A percentile compares a stretch with the other conserved stretches of the same genome.
These are phyloP conservation scores for Colletotrichum paranaense DNA, from an alignment of 2,329 filamentous ascomycete species.

Conservation along the genomic window DNA sequence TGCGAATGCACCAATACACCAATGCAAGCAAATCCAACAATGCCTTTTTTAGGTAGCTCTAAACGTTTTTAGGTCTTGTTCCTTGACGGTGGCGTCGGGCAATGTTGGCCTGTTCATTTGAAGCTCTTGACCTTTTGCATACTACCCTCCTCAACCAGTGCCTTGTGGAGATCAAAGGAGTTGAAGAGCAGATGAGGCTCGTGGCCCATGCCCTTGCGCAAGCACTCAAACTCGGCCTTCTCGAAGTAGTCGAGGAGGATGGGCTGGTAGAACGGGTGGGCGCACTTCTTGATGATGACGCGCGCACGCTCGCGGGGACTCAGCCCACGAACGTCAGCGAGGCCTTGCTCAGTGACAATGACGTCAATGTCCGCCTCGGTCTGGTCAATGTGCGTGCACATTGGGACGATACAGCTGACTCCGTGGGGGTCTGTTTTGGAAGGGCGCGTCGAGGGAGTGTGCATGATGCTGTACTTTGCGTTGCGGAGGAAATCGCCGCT, in stretches of 20 bases:
- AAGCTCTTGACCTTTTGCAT: conserved; percentile 84
- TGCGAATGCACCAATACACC: conserved; percentile 8
- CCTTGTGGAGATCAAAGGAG: conserved; percentile 89
- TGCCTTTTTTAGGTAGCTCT: not conserved
- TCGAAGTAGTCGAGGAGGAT: conserved; percentile 87
- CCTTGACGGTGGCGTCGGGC: conserved; percentile 52
- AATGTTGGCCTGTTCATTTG: conserved; percentile 44
- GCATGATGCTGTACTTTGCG: conserved; percentile 91
- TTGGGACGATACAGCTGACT: conserved; percentile 89
- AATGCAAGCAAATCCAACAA: not conserved
- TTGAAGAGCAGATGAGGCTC: conserved; percentile 91
- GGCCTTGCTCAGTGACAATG: conserved; percentile 80
- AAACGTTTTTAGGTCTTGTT: not conserved
- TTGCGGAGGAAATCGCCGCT: conserved; percentile 84
- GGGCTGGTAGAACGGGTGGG: conserved; percentile 85
- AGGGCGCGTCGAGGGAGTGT: conserved; percentile 85
- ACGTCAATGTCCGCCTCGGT: conserved; percentile 93
- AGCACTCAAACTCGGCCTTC: conserved; percentile 86
- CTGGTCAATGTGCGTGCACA: conserved; percentile 93
- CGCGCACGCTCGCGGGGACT: conserved; percentile 82
- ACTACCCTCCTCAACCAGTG: conserved; percentile 82
- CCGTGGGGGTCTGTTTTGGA: conserved; percentile 86
- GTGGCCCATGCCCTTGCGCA: conserved; percentile 89
- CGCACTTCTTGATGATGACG: conserved; percentile 88
- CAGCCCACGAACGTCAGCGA: conserved; percentile 87